A percentile compares a stretch with the other conserved stretches of the same genome.
Evolutionary conservation across 1,284 basidiomycete genomes (phyloP).

Genomic region (Rhodotorula sp.): DNA sequence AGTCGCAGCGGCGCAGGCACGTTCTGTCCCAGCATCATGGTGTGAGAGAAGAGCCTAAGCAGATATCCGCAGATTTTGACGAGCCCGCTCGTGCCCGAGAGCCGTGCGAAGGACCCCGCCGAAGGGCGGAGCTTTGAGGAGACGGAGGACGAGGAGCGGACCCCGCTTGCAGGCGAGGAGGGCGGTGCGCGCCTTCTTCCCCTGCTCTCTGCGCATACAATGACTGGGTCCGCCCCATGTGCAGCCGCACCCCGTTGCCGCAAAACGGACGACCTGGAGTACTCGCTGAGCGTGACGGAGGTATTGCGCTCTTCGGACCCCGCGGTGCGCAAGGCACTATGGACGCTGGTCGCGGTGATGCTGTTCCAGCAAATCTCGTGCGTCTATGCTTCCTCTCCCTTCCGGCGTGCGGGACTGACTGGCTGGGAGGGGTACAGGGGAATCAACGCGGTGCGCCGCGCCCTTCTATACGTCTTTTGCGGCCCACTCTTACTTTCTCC

Average conservation of each 20-base stretch:
- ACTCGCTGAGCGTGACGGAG: constrained; percentile 7
- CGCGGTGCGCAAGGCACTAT: constrained; percentile 17
- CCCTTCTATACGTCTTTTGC: too few species aligned
- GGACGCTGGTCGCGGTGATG: constrained; percentile 27
- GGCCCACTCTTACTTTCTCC: background rate
- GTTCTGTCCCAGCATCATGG: background rate
- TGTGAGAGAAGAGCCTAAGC: too few species aligned
- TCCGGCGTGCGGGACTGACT: background rate
- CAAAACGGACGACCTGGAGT: background rate
- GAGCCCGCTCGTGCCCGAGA: constrained; percentile 25
- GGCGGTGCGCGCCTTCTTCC: background rate
- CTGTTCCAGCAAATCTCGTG: constrained; percentile 36
- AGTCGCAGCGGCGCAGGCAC: constrained; percentile 20
- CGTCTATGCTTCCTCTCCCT: constrained; percentile 39
- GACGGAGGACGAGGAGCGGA: constrained; percentile 21
- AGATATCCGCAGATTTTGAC: constrained; percentile 16
- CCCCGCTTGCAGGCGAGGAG: constrained; percentile 1
- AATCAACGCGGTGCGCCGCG: constrained; percentile 26
- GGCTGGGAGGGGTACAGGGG: background rate
- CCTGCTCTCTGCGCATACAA: background rate
- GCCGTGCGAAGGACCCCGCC: background rate
- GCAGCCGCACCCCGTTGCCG: background rate
- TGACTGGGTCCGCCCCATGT: too few species aligned
- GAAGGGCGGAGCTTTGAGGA: background rate
- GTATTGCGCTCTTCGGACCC: constrained; percentile 25